Base-by-base conservation (phyloP, 805 yeast genomes). In the Saccharomycopsis microspora region DNA sequence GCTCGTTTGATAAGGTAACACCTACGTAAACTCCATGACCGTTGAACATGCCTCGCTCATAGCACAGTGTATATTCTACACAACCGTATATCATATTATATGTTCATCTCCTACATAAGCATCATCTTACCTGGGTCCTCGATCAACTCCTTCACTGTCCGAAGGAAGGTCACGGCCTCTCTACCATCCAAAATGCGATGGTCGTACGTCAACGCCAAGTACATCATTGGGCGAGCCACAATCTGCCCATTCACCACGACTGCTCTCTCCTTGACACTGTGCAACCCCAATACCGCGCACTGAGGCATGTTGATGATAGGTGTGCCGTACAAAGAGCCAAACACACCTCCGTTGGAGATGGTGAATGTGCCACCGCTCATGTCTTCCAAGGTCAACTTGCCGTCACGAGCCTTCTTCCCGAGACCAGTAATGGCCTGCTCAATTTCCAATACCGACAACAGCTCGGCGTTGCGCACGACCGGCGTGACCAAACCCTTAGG, bases 341-440 rank as follows among this genome's bases (percentile, higher is more conserved):
- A 93, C 50, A 93, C 96, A 68, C 98, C 98, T 66, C 98, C 98
- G 72, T 93, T 93, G 48, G 97, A 93, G 61, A 93, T 93, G 62
- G 98, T 93, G 76, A 93, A 89, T 52, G 97, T 89, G 68, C 98
- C 98, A 67, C 98, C 98, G 53, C 96, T 78, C 97, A 93, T 90
- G 68, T 93, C 98, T 74, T 93, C 98, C 56, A 93, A 70, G 48
- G 97, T 86, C 63, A 93, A 77, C 72, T 93, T 89, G 62, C 93
- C 93, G 65, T 90, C 97, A 69, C 97, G 85, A 54, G 98, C 98
- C 72, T 87, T 90, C 63, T 71, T 72, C 69, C 97, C 93, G 60
- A 93, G 74, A 58, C 70, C 68, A 48, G 78, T 64, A 57, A 93
- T 90, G 68, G 86, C 96, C 59, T 80, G 68, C 71, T 93, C 98